These are phyloP conservation scores for Amylocarpus encephaloides DNA, from an alignment of 2,329 filamentous ascomycete genomes.

Conservation along the genomic window DNA sequence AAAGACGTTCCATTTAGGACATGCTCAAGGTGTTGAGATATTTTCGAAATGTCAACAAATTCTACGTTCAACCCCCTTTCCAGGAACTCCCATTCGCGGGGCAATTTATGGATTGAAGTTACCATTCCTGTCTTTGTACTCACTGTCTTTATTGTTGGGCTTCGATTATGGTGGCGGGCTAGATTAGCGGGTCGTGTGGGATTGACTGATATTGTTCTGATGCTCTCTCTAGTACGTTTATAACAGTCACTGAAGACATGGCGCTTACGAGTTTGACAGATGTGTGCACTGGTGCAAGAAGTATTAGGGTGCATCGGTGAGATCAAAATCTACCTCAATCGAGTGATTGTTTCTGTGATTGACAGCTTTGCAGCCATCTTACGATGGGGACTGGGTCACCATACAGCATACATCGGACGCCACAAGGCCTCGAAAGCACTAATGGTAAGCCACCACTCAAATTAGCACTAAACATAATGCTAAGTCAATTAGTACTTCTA, in stretches of 20 bases:
- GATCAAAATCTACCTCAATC: neutral
- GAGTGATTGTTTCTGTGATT: neutral
- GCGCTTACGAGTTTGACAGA: neutral
- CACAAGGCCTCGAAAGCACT: conserved; percentile 6
- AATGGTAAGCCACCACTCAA: conserved; percentile 3
- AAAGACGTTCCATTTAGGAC: neutral
- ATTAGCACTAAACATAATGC: neutral
- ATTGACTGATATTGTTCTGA: conserved; percentile 1
- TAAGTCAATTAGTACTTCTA: conserved; percentile 10
- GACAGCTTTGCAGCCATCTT: conserved; percentile 7
- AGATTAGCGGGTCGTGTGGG: conserved; percentile 1
- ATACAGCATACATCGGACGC: conserved; percentile 9
- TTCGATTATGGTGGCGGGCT: conserved; percentile 15
- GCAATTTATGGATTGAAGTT: conserved; percentile 7
- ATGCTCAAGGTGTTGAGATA: neutral
- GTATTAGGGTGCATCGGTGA: conserved; percentile 9
- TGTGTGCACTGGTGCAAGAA: conserved; percentile 8
- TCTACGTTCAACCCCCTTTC: conserved; percentile 1
- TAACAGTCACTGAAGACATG: neutral
- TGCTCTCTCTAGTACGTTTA: conserved; percentile 7
- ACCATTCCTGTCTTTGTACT: conserved; percentile 13
- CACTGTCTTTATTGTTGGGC: conserved; percentile 5
- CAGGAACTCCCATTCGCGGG: neutral
- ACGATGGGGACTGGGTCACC: conserved; percentile 14
- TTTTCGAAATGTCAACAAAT: neutral